These are phyloP conservation scores for Moesziomyces sp. DNA, from an alignment of 1,284 basidiomycete species.

Conservation along the genomic window DNA sequence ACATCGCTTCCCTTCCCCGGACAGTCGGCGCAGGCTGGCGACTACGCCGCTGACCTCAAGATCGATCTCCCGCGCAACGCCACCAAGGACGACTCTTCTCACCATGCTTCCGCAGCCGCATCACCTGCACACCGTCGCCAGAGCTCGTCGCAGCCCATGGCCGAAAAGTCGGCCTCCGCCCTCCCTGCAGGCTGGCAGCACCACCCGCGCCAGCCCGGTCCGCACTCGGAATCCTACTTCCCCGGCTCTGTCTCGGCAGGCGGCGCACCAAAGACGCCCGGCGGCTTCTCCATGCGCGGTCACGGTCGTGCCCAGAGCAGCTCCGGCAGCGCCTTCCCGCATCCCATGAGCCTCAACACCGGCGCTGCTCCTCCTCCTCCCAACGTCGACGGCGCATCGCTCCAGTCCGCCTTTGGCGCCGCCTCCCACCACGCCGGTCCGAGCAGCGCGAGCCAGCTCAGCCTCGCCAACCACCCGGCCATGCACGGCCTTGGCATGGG, in stretches of 20 bases:
- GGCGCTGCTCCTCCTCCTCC: conserved; percentile 21
- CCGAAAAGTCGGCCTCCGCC: conserved; percentile 16
- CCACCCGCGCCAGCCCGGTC: conserved; percentile 51
- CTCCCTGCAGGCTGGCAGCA: conserved; percentile 39
- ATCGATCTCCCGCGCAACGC: conserved; percentile 41
- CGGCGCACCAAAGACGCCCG: conserved; percentile 34
- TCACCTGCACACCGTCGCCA: conserved; percentile 21
- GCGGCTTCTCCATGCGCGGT: conserved; percentile 33
- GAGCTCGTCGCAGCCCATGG: conserved; percentile 19
- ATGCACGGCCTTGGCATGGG: conserved; percentile 35
- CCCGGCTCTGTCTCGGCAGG: conserved; percentile 18
- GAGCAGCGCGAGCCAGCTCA: conserved; percentile 24
- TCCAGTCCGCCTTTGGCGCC: conserved; percentile 31
- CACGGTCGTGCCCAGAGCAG: conserved; percentile 39
- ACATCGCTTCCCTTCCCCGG: conserved; percentile 36
- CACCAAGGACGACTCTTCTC: conserved; percentile 8
- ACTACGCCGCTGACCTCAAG: conserved; percentile 28
- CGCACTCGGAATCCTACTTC: conserved; percentile 54
- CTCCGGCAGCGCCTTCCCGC: conserved; percentile 10
- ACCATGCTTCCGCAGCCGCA: conserved; percentile 5
- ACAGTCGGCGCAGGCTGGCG: conserved; percentile 10
- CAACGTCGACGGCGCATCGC: conserved; percentile 24
- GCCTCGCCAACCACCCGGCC: conserved; percentile 32
- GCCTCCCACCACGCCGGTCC: conserved; percentile 14
- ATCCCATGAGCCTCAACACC: conserved; percentile 36